These are phyloP conservation scores for Coelastrella sp. DNA, from an alignment of 139 green algal genomes.

Conservation along the genomic window DNA sequence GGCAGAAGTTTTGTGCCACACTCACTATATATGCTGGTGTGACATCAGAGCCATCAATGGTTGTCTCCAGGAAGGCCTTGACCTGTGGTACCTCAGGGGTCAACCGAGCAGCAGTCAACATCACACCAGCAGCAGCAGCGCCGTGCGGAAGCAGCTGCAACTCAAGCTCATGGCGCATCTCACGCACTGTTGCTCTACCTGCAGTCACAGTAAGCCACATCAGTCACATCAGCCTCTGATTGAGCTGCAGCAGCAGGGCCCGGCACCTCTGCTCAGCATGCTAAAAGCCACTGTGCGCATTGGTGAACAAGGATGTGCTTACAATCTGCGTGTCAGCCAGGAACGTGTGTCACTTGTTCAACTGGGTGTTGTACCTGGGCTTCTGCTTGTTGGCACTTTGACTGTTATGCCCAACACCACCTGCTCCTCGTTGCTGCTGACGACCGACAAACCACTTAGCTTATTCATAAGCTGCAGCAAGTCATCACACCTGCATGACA, in stretches of 20 bases:
- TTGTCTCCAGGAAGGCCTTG: background rate
- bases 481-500: constrained; percentile 14
- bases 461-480: background rate
- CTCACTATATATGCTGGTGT: constrained; percentile 15
- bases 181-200: background rate
- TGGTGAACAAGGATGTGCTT: too few relatives aligned
- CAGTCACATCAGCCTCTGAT: background rate
- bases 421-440: background rate
- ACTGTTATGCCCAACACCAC: constrained; percentile 6
- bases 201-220: background rate
- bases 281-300: too few relatives aligned
- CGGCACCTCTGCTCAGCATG: too few relatives aligned
- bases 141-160: constrained; percentile 16
- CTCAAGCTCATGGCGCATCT: constrained; percentile 12
- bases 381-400: constrained; percentile 14
- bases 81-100: background rate
- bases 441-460: constrained; percentile 3
- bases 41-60: constrained; percentile 12
- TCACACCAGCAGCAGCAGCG: background rate
- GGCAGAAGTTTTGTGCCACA: background rate
- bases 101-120: constrained; percentile 2
- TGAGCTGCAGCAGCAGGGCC: too few relatives aligned
- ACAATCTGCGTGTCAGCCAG: too few relatives aligned
- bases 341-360: too few relatives aligned
- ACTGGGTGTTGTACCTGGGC: background rate